Evolutionary conservation across 2,329 filamentous ascomycete genomes (phyloP).

Genomic region (Xylariales sp.): DNA sequence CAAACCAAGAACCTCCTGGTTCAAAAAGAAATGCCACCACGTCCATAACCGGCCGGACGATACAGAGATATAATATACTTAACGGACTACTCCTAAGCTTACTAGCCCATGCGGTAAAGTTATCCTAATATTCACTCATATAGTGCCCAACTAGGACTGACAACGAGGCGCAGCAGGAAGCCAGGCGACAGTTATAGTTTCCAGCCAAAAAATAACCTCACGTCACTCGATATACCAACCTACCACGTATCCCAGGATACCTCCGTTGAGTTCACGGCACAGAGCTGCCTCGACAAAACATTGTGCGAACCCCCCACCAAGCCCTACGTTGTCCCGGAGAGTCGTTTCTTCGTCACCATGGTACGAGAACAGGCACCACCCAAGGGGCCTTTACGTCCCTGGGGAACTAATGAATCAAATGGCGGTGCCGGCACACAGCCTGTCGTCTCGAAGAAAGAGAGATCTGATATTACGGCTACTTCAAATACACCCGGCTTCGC

Average conservation of each 20-base stretch:
- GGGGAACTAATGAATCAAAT: conserved; percentile 47
- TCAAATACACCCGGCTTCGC: conserved; percentile 34
- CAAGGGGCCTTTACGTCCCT: conserved; percentile 57
- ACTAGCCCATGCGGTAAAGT: conserved; percentile 26
- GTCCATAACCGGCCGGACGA: background rate
- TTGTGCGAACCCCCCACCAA: conserved; percentile 1
- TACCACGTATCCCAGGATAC: conserved; percentile 34
- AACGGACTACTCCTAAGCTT: conserved; percentile 5
- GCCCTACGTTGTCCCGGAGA: conserved; percentile 21
- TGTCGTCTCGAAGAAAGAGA: conserved; percentile 22
- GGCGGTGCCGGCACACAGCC: conserved; percentile 25
- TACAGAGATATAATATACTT: background rate
- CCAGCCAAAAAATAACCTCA: conserved; percentile 49
- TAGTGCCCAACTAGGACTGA: background rate
- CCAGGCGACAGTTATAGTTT: conserved; percentile 50
- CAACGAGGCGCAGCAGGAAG: conserved; percentile 42
- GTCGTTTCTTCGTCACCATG: conserved; percentile 51
- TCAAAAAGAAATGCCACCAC: conserved; percentile 3
- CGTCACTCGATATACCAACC: conserved; percentile 41
- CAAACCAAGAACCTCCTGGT: background rate
- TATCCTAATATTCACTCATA: background rate
- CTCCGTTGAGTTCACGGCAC: background rate
- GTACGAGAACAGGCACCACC: conserved; percentile 61
- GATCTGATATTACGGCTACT: background rate
- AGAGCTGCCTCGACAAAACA: background rate